Percentiles rank a stretch among this genome's conserved stretches.
Conservation (phyloP, 2,329 filamentous ascomycete species). For the Alternaria incomplexa region DNA sequence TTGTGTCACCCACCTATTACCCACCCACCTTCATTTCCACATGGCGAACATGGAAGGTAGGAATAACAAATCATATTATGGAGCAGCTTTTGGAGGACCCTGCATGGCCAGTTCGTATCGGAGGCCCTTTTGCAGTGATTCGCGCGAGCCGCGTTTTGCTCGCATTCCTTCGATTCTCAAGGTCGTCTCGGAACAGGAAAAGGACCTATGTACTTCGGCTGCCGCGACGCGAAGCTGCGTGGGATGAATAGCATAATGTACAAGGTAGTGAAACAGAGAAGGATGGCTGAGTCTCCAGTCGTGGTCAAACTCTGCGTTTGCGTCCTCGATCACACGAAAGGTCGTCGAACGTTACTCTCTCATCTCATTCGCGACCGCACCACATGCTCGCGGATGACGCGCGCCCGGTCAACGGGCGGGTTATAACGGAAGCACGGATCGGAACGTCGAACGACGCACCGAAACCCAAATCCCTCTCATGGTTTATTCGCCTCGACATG, state of each 20-base stretch:
- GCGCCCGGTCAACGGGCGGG: constrained; percentile 1
- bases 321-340: neutral
- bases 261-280: neutral
- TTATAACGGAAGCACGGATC: constrained; percentile 9
- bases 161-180: neutral
- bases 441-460: constrained; percentile 12
- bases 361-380: neutral
- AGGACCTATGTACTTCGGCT: neutral
- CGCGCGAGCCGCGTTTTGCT: constrained; percentile 5
- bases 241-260: neutral
- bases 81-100: constrained; percentile 1
- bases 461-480: neutral
- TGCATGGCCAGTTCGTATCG: neutral
- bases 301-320: neutral
- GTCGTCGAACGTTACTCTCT: constrained; percentile 1
- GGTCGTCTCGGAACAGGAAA: neutral
- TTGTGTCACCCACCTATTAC: neutral
- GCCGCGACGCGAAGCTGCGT: neutral
- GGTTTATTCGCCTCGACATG: neutral
- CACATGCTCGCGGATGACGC: constrained; percentile 2
- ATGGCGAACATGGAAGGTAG: constrained; percentile 3
- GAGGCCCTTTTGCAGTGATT: neutral
- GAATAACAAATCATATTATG: neutral
- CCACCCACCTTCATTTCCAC: constrained; percentile 4
- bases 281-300: neutral